phyloP scores from a whole-genome alignment of 2,329 filamentous ascomycete genomes.

The Fusarium anthophilum region DNA sequence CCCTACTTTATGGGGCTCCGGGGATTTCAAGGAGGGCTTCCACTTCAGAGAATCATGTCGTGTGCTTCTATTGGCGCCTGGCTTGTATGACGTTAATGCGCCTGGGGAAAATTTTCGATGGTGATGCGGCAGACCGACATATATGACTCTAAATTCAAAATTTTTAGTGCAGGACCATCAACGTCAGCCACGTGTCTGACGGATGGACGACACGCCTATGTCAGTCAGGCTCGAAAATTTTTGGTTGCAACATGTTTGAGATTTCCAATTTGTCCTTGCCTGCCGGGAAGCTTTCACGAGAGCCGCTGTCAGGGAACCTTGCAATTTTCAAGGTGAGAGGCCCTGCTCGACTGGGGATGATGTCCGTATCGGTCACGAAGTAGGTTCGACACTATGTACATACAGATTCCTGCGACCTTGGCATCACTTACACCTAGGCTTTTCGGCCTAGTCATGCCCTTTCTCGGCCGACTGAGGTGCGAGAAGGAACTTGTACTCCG shows the following conservation, averaged over 20 bases:
- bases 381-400: conserved; percentile 7
- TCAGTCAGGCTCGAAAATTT: background rate
- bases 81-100: background rate
- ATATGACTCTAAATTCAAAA: conserved; percentile 5
- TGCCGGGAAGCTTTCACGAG: conserved; percentile 12
- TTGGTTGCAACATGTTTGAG: conserved; percentile 19
- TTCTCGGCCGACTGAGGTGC: conserved; percentile 40
- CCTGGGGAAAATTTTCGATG: conserved; percentile 2
- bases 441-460: conserved; percentile 33
- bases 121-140: conserved; percentile 13
- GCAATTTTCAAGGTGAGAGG: conserved; percentile 20
- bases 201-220: conserved; percentile 13
- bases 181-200: conserved; percentile 24
- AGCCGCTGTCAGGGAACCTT: conserved; percentile 16
- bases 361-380: conserved; percentile 25
- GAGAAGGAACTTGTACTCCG: conserved; percentile 28
- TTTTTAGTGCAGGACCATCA: conserved; percentile 19
- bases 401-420: conserved; percentile 30
- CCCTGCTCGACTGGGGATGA: conserved; percentile 31
- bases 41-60: conserved; percentile 17
- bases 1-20: conserved; percentile 28
- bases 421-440: conserved; percentile 22
- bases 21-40: conserved; percentile 10
- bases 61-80: conserved; percentile 9
- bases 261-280: conserved; percentile 10